These are phyloP conservation scores for Naganishia vaughanmartiniae DNA, from an alignment of 768 basidiomycete species.

Conservation along the genomic window DNA sequence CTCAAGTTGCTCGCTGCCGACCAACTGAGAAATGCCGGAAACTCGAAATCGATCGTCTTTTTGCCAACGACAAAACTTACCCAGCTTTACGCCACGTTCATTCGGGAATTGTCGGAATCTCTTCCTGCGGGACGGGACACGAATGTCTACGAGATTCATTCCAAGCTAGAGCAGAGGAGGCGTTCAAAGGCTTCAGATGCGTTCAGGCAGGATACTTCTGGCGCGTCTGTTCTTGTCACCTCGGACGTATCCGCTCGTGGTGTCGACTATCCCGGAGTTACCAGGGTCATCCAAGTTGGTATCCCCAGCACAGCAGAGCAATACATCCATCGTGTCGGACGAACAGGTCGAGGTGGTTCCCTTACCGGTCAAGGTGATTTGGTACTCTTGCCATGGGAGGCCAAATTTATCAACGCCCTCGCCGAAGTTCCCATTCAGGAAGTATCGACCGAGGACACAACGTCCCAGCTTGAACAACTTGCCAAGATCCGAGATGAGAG, in stretches of 20 bases:
- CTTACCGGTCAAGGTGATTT: constrained; percentile 70
- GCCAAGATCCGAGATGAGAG: constrained; percentile 57
- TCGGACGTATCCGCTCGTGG: constrained; percentile 87
- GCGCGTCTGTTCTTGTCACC: constrained; percentile 68
- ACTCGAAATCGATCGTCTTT: constrained; percentile 80
- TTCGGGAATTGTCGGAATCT: constrained; percentile 58
- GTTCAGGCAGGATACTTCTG: constrained; percentile 61
- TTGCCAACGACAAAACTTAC: constrained; percentile 81
- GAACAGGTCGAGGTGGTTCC: constrained; percentile 70
- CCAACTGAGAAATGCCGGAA: constrained; percentile 66
- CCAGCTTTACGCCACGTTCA: constrained; percentile 66
- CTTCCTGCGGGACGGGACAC: constrained; percentile 60
- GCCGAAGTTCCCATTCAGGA: constrained; percentile 68
- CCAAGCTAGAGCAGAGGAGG: constrained; percentile 63
- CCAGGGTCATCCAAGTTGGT: constrained; percentile 87
- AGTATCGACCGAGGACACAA: constrained; percentile 58
- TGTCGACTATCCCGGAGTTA: constrained; percentile 83
- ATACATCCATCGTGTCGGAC: constrained; percentile 81
- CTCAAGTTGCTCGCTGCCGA: constrained; percentile 81
- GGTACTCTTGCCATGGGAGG: constrained; percentile 75
- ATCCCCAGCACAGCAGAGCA: constrained; percentile 66
- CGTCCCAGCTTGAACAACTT: constrained; percentile 57
- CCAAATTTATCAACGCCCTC: constrained; percentile 65
- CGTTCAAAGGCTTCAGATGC: constrained; percentile 61
- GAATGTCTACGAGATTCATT: constrained; percentile 75